Percentiles rank a stretch among this genome's conserved stretches.
phyloP scores from a whole-genome alignment of 805 yeast species.

The Kregervanrija delftensis region DNA sequence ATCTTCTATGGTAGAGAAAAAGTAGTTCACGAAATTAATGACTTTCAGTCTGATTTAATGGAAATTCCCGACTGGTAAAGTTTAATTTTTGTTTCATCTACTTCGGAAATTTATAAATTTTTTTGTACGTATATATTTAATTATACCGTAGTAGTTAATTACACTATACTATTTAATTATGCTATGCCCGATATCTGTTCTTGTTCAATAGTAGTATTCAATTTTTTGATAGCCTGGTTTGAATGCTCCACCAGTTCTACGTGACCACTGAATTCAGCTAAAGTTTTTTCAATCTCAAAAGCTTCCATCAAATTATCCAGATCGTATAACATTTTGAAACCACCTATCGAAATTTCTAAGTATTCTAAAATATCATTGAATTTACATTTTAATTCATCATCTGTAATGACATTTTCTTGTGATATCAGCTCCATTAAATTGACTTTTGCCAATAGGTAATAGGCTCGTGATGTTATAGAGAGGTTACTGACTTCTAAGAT shows the following conservation, averaged over 20 bases:
- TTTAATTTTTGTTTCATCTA: not conserved
- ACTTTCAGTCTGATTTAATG: slow-evolving; percentile 4
- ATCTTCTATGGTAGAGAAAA: slow-evolving; percentile 50
- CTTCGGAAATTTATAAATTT: not conserved
- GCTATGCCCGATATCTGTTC: no score
- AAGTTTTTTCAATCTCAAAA: slow-evolving; percentile 31
- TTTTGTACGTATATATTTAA: not conserved
- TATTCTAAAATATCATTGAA: slow-evolving; percentile 30
- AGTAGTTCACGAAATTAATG: slow-evolving; percentile 24
- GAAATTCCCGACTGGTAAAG: slow-evolving; percentile 19
- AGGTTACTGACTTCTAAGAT: slow-evolving; percentile 34
- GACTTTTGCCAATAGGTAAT: slow-evolving; percentile 26
- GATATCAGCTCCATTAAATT: slow-evolving; percentile 7
- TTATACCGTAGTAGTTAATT: no score
- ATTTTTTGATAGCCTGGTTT: not conserved
- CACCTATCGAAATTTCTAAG: slow-evolving; percentile 37
- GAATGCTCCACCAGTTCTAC: not conserved
- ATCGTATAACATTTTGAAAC: slow-evolving; percentile 34
- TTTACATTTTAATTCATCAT: slow-evolving; percentile 1
- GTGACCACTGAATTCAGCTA: slow-evolving; percentile 24
- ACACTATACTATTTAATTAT: no score
- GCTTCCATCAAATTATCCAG: slow-evolving; percentile 33
- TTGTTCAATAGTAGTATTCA: no score
- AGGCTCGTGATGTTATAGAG: slow-evolving; percentile 33
- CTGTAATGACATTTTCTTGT: not conserved